Base-by-base conservation (phyloP, 140 eudicot genomes). In the Flaveria floridana region DNA sequence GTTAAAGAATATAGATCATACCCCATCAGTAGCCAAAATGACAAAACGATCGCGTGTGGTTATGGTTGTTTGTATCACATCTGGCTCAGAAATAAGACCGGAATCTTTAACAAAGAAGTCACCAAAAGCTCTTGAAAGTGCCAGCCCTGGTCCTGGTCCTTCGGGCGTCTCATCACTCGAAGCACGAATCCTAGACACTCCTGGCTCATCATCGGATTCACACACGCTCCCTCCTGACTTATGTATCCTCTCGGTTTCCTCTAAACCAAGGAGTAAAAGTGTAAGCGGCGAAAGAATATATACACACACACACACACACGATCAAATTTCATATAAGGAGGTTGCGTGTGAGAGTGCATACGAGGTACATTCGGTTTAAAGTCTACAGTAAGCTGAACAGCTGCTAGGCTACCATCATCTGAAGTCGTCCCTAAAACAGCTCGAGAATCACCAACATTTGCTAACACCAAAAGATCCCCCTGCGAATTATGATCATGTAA, bases 121-220 rank as follows among this genome's bases (percentile, higher is more conserved):
- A n/a, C 99, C 99, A 62, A 95, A 89, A 65, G 99, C 97, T 77
- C 99, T 80, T 44, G 99, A 90, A 61, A 91, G 68, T 11, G 99
- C 97, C 28, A 94, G 79, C 41, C 99, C 99, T 10, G 97, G 96
- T 57, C 99, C 99, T 10, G 97, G 96, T 57, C 96, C 97, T 30
- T 76, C 84, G 1, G 83, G 81, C 3, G 83, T 39, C 75, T 86
- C 87, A 16, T 84, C 92, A 55, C 73, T 69, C 13, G 99, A 85
- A 79, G 85, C 84, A 89, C 92, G 91, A 55, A 95, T 87, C 80
- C 99, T 79, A 14, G 86, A 87, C 50, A 91, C 89, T 61, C 95
- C 97, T 4, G 92, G 97, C 73, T 94, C 99, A 63, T 94, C 97
- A 0, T 83, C 81, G 71, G 83, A 73, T 34, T 89, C 79, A 48